Base-by-base conservation (phyloP, 352 stramenopile genomes). In the Blastocystis sp. region DNA sequence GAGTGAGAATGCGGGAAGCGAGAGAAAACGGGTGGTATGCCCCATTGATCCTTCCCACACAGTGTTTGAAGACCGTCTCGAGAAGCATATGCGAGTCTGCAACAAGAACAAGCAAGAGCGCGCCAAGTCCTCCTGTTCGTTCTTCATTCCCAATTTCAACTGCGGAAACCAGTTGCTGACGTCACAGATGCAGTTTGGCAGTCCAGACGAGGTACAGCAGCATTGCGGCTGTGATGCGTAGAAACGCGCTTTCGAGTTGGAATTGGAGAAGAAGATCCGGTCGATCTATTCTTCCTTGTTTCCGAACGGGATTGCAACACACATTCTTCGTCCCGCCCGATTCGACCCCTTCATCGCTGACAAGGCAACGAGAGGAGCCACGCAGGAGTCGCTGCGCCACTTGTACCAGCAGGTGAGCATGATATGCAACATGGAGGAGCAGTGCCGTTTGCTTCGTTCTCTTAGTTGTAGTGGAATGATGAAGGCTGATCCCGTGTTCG, bases 371-470 rank as follows among this genome's bases (percentile, higher is more conserved):
- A 51, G 55, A 21, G 74, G 74, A 9, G 74, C 74, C 31, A 85
- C 74, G 19, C 21, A 85, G 61, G 74, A 85, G 26, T 85, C 74
- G 4, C 74, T 85, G 19, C 51, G 74, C 37, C 74, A 85, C 45
- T 55, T 85, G 26, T 85, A 85, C 45, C 74, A 85, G 61, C 74
- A 85, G 37, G 74, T 85, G 74, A 85, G 74, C 61, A 85, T 85
- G 50, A 85, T 85, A 50, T 69, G 74, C 29, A 66, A 85, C 74
- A 85, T 85, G 74, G 26, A 85, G 10, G 29, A 85, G n/a, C 26
- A n/a, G 74, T 85, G 29, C 4, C 59, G 3, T 35, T 80, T 77
- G 12, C 33, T 31, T 16, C 26, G 62, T 13, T 31, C 31, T 31
- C 29, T 79, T 4, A 80, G 29, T 16, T 19, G 10, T 31, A 89